Percentiles rank a stretch among this genome's conserved stretches.
These are phyloP conservation scores for Ceratobasidium sp. DNA, from an alignment of 1,284 basidiomycete genomes.

Conservation along the genomic window DNA sequence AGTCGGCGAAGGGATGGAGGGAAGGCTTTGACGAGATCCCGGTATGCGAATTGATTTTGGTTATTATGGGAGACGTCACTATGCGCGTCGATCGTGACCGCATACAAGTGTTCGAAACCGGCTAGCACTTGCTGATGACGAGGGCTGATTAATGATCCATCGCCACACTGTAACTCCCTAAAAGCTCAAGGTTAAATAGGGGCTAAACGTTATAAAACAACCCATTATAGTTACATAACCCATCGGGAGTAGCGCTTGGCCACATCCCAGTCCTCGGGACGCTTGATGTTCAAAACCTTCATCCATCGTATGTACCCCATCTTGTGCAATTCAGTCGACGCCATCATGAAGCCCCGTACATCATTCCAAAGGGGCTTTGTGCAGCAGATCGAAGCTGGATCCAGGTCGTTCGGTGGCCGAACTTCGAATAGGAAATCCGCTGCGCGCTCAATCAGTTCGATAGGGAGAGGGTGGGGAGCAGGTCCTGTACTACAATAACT, in stretches of 20 bases:
- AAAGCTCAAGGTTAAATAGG: too few relatives aligned
- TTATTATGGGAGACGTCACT: conserved; percentile 8
- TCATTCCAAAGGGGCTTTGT: conserved; percentile 16
- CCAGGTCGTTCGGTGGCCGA: not conserved
- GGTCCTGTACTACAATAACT: not conserved
- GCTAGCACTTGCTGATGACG: not conserved
- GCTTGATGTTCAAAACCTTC: not conserved
- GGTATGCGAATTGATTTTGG: conserved; percentile 23
- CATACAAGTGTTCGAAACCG: not conserved
- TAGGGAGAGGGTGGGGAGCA: not conserved
- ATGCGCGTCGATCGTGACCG: conserved; percentile 23
- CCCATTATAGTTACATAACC: not conserved
- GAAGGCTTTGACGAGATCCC: conserved; percentile 7
- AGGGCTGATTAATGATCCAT: not conserved
- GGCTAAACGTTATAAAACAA: not conserved
- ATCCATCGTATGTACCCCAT: conserved; percentile 26
- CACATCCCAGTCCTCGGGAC: not conserved
- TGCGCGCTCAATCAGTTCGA: conserved; percentile 13
- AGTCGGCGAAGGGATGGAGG: conserved; percentile 25
- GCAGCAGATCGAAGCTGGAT: not conserved
- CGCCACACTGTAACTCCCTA: not conserved
- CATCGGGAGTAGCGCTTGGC: not conserved
- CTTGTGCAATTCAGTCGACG: not conserved
- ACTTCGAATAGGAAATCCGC: conserved; percentile 30
- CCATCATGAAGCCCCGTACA: conserved; percentile 14